Base-by-base conservation (phyloP, 2,329 filamentous ascomycete species). In the Pestalotiopsis sp. region DNA sequence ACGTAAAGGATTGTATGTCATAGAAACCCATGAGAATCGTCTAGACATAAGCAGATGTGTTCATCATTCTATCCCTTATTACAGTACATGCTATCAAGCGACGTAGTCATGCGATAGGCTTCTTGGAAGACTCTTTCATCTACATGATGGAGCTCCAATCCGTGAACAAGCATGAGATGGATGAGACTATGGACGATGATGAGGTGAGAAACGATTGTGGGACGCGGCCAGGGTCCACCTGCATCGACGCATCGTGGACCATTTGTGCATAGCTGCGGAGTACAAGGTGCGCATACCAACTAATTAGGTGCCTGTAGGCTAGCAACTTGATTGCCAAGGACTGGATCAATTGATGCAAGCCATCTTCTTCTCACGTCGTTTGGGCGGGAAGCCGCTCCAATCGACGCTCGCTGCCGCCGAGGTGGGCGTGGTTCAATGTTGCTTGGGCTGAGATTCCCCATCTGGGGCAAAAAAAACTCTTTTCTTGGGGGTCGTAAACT, bases 351-450 rank as follows among this genome's bases (percentile, higher is more conserved):
- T 35, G 30, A 35, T 52, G 44, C 44, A 52, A 39, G 58, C 30
- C n/a, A 22, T 61, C 22, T 30, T 48, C 20, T 48, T 9, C 44
- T 48, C 44, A n/a, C 10, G 39, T 39, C 60, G 39, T 30, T 10
- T 30, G 17, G 17, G 60, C 60, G 60, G 60, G 38, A 63, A 48
- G 38, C 24, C 60, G 22, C 39, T 63, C 60, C 60, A 52, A 44
- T 61, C 24, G 26, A 48, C n/a, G 35, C 60, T 17, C 7, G 6
- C 60, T 26, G 56, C 60, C 24, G 39, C 40, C 60, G 48, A 6
- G n/a, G 39, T 35, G 24, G 20, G 39, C 9, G 30, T 20, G 39
- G 38, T 63, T 52, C 38, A 20, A 22, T 61, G 35, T 40, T 63
- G 17, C 60, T 30, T 63, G 60, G 60, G 26, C 22, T 58, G 56